Evolutionary conservation across 345 rosid genomes (phyloP), one percentile per base, ranked within the genome.

Genomic region (Rubroshorea leprosula): DNA sequence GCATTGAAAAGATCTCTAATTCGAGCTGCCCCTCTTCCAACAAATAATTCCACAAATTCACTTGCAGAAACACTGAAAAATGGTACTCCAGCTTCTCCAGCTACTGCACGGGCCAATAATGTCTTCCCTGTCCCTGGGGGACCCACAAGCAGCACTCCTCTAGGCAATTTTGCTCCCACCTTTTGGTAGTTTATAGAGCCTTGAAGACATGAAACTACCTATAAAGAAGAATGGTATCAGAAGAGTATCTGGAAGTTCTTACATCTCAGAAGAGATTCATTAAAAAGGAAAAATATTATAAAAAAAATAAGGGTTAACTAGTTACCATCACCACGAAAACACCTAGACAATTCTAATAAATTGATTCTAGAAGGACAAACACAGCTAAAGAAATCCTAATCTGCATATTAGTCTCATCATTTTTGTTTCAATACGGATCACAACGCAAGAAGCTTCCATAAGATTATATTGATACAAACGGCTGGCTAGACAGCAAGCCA

Each of bases 91-190:
- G 95, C 96, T 72, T 89, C 98, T 56, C 98, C 97, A 29, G 97
- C 96, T 54, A 89, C 97, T 22, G 97, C 98, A 60, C 96, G 89
- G 43, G 98, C 98, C 62, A 92, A 73, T 67, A 92, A 76, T 48
- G 97, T 92, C 74, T 92, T 92, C 65, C 98, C 98, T 0, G 97
- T 92, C 68, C 98, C 99, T 4, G 97, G 99, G 43, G 96, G 99
- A 49, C 97, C 99, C 51, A 85, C 93, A 63, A 92, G 74, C 75
- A 92, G 76, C 58, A 89, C 89, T 57, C 98, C 97, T 77, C 83
- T 79, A 5, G 98, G 98, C 64, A 89, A 67, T 63, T 85, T 84
- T 45, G 97, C 98, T 66, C 95, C 98, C 39, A 92, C 73, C 46
- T 80, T 86, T 78, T 76, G 77, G 66, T 89, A 89, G 77, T 83